phyloP scores from a whole-genome alignment of 345 rosid genomes.

The Eutrema yunnanense region DNA sequence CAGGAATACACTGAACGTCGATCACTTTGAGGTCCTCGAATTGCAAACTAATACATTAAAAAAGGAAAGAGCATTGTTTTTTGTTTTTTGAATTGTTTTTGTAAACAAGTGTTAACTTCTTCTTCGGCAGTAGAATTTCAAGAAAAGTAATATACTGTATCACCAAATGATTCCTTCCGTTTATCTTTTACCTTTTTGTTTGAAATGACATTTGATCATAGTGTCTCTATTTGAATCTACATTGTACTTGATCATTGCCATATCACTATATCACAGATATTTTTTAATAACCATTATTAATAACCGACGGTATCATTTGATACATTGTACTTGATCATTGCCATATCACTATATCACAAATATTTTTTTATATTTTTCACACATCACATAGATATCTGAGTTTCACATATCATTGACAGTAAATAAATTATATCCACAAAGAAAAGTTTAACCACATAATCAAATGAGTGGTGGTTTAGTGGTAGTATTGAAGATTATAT shows the following conservation, averaged over 20 bases:
- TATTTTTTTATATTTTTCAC: not conserved
- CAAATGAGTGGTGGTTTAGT: too few species aligned
- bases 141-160: not conserved
- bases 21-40: constrained; percentile 15
- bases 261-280: too few species aligned
- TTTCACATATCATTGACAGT: not conserved
- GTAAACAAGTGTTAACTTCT: not conserved
- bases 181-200: constrained; percentile 11
- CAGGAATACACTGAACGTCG: constrained; percentile 14
- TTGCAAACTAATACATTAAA: not conserved
- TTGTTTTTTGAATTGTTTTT: not conserved
- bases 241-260: not conserved
- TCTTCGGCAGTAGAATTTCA: not conserved
- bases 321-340: constrained; percentile 9
- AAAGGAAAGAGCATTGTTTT: not conserved
- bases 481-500: too few species aligned
- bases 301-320: not conserved
- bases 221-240: constrained; percentile 11
- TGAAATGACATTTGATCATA: constrained; percentile 16
- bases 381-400: not conserved
- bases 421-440: not conserved
- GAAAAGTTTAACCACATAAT: not conserved
- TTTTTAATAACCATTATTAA: not conserved
- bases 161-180: constrained; percentile 18
- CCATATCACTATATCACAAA: not conserved